Base-by-base conservation (phyloP, 306 rosid species). In the Cajanus cajan region DNA sequence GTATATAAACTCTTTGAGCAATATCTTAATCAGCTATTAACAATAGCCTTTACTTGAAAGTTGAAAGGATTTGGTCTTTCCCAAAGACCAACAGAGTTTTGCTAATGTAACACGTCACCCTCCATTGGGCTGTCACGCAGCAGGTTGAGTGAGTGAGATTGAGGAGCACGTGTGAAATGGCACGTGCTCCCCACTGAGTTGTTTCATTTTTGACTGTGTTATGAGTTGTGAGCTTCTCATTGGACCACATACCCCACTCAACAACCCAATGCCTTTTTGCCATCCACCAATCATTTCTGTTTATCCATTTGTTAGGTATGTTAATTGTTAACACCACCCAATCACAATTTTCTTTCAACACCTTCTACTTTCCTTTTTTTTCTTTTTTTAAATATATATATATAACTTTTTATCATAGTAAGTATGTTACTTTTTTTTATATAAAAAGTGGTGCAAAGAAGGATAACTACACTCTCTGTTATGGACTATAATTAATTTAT, bases 161-260 rank as follows among this genome's bases (percentile, higher is more conserved):
- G n/a, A 28, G 31, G 2, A 28, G 71, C 81, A 82, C 74, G 78
- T 82, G 78, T 39, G 8, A 11, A 9, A 12, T 19, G 39, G 78
- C 86, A 82, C 48, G n/a, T n/a, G n/a, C n/a, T n/a, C n/a, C n/a
- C n/a, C n/a, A n/a, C n/a, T n/a, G n/a, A n/a, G n/a, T n/a, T n/a
- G n/a, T n/a, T n/a, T n/a, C n/a, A n/a, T n/a, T n/a, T n/a, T n/a
- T n/a, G n/a, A n/a, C n/a, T 78, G 13, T 51, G 45, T 57, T 68
- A 39, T 59, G 40, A 1, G 80, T 3, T 79, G 87, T 79, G 25
- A 50, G 37, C 55, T 59, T 79, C 57, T 68, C 28, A 79, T 83
- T 83, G 78, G 87, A 79, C 87, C 84, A 79, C 64, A 37, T 48
- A 15, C 44, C 12, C 81, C 83, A 75, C 83, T 55, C 0, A 33